Base-by-base conservation (phyloP, 306 rosid genomes). In the Corylus heterophylla region DNA sequence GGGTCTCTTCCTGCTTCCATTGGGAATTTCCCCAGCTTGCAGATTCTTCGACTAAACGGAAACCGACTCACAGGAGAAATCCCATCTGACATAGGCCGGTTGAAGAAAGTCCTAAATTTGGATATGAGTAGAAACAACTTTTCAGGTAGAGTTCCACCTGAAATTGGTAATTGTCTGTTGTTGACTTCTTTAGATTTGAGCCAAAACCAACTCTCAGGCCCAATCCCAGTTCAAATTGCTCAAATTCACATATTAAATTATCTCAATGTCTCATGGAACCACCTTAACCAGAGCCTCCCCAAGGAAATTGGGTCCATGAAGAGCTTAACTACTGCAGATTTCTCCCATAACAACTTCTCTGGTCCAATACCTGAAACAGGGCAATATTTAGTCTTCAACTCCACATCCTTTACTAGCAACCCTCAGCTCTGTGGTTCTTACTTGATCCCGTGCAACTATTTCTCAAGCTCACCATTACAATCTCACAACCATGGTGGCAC, bases 191-290 rank as follows among this genome's bases (percentile, higher is more conserved):
- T 94, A 49, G 98, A 94, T 87, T 88, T 94, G 82, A 94, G 97
- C 92, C 97, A 88, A 67, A 94, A 94, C 85, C 89, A 90, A 10
- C 88, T 94, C 47, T 86, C 95, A 42, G 97, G 97, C 12, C 89
- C 91, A 49, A 82, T 94, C 59, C 98, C 98, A 75, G 68, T 74
- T 81, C 89, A 91, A 73, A 67, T 91, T 68, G 82, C 97, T 29
- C 86, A 91, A 77, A 87, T 89, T 70, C 95, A 89, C 82, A 91
- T 88, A 29, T 77, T 95, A 13, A 92, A 92, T 71, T 95, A 89
- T 88, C 90, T 95, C 50, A 95, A 95, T 79, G 81, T 91, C 74
- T 95, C 98, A 67, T 86, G 95, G 91, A 95, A 95, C 90, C 85
- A 86, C 81, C 68, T 95, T 17, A 89, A 79, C 78, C 89, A 86